Evolutionary conservation across 106 monocot species (phyloP), one percentile per base, ranked within the genome.

Genomic region (Triglochin maritima): DNA sequence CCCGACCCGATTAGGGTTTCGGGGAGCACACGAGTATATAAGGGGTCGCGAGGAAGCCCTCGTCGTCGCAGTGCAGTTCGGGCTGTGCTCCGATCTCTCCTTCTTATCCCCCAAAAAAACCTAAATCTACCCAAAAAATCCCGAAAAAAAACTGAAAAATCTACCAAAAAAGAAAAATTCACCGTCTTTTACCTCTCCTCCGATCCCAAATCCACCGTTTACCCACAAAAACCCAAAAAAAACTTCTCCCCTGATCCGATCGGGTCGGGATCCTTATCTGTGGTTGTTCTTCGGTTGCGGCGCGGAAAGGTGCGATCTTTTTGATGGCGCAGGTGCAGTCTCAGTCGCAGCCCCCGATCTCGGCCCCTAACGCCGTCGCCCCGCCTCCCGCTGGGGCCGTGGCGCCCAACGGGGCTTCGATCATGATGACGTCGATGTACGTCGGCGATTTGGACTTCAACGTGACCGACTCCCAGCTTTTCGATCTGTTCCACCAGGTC

Each of bases 391-490:
- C 15, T 4, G 51, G 14, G 2, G 68, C 58, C 4, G 59, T 52
- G 17, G 63, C 42, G 12, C 17, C 66, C 11, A 71, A 50, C 7
- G 60, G 8, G 6, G 47, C 47, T 9, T 43, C 66, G 11, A 41
- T 50, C 4, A 5, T 17, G n/a, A 68, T 73, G 79, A 79, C 73
- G 41, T 79, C 79, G 14, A 63, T 79, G 48, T 93, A 93, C 66
- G 88, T 93, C 3, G 93, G 93, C 46, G 93, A 93, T 67, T 75
- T 93, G 46, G 85, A 93, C 60, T 12, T 47, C 47, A 83, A 51
- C 71, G 88, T 93, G n/a, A 83, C 83, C 12, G 93, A 93, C 57
- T 70, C 81, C 14, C 88, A 93, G 76, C 73, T 93, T 60, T 93
- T 59, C 63, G 93, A 93, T 46, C 60, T 86, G 41, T 93, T 93